These are phyloP conservation scores for Xylaria sp. DNA, from an alignment of 2,329 filamentous ascomycete genomes.

Conservation along the genomic window DNA sequence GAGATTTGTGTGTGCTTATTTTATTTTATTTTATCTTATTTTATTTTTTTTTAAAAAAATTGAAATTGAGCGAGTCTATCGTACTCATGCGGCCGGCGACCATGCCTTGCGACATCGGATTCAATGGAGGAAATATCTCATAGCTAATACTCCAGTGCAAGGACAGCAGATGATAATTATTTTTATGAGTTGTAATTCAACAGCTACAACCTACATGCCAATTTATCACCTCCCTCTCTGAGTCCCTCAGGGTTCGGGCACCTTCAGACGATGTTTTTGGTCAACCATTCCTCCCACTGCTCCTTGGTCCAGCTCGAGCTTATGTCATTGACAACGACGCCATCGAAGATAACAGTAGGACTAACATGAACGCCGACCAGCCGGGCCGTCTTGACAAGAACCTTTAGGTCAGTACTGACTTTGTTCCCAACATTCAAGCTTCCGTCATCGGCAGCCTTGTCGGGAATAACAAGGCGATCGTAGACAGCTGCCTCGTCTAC, in stretches of 20 bases:
- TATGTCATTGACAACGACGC: conserved; percentile 79
- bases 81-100: neutral
- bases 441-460: conserved; percentile 70
- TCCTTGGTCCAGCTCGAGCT: conserved; percentile 77
- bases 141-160: neutral
- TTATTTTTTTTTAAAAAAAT: no score
- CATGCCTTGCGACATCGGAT: neutral
- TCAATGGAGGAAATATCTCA: neutral
- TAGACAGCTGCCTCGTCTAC: conserved; percentile 75
- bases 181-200: no score
- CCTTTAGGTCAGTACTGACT: conserved; percentile 85
- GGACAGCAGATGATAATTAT: no score
- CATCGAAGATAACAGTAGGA: conserved; percentile 88
- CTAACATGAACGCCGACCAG: conserved; percentile 87
- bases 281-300: conserved; percentile 87
- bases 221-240: neutral
- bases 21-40: no score
- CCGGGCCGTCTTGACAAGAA: conserved; percentile 79
- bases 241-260: neutral
- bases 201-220: conserved; percentile 42
- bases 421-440: conserved; percentile 78
- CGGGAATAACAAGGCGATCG: conserved; percentile 69
- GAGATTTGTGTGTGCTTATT: no score
- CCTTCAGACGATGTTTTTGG: conserved; percentile 55
- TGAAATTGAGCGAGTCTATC: neutral